These are phyloP conservation scores for Picea sitchensis DNA, from an alignment of 75 land plant genomes.

Conservation along the genomic window DNA sequence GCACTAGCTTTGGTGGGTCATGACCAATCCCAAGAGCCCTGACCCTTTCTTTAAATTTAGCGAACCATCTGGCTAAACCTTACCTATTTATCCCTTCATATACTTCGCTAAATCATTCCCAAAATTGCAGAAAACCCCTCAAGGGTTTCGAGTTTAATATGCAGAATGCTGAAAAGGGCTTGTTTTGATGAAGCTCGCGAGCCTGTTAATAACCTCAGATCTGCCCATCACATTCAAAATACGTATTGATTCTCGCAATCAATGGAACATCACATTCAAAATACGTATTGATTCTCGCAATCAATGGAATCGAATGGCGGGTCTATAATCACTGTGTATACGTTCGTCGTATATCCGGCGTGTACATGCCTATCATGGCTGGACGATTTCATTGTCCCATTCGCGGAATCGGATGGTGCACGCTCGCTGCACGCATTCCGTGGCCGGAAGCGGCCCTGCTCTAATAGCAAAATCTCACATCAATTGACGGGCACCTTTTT, in stretches of 20 bases:
- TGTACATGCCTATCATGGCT: neutral
- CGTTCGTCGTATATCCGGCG: neutral
- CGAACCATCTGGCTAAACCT: neutral
- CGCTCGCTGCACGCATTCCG: neutral
- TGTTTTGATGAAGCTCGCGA: neutral
- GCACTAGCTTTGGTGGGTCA: neutral
- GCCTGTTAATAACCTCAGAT: constrained; percentile 1
- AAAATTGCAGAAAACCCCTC: neutral
- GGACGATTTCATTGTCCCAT: neutral
- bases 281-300: neutral
- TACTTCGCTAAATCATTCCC: neutral
- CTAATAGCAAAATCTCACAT: neutral
- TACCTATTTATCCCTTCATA: neutral
- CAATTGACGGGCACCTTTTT: neutral
- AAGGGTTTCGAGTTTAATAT: neutral
- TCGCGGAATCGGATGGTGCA: neutral
- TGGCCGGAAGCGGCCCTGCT: neutral
- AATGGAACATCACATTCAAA: neutral
- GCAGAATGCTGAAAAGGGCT: neutral
- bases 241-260: neutral
- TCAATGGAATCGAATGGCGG: neutral
- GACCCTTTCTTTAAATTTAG: constrained; percentile 1
- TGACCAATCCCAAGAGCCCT: neutral
- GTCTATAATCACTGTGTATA: constrained; percentile 1
- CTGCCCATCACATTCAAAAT: constrained; percentile 3